A percentile compares a stretch with the other conserved stretches of the same genome.
phyloP scores from a whole-genome alignment of 495 filamentous ascomycete species.

The Aspergillus cristatus region DNA sequence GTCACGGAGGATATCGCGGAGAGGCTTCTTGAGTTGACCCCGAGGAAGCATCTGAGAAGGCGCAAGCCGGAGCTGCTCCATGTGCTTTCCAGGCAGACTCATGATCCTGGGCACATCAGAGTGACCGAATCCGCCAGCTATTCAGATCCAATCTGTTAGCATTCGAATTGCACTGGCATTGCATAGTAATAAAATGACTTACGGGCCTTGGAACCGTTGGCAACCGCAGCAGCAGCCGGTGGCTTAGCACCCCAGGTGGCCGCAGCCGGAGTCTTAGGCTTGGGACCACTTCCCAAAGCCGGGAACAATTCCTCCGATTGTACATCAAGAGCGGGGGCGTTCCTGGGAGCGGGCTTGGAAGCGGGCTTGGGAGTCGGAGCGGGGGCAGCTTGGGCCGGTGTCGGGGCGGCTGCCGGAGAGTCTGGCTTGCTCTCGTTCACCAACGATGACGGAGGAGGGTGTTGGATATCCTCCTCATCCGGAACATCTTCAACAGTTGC shows the following conservation, averaged over 20 bases:
- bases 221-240: slow-evolving; percentile 46
- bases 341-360: slow-evolving; percentile 34
- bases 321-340: slow-evolving; percentile 54
- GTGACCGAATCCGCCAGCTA: slow-evolving; percentile 2
- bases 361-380: slow-evolving; percentile 13
- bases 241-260: slow-evolving; percentile 60
- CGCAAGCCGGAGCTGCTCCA: slow-evolving; percentile 61
- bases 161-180: too few species aligned
- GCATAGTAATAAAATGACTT: slow-evolving; percentile 9
- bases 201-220: slow-evolving; percentile 46
- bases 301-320: slow-evolving; percentile 87
- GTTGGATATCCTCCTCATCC: slow-evolving; percentile 67
- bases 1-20: slow-evolving; percentile 73
- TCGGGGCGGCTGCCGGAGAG: slow-evolving; percentile 10
- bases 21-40: slow-evolving; percentile 68
- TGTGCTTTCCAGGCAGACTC: slow-evolving; percentile 67
- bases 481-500: slow-evolving; percentile 67
- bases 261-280: slow-evolving; percentile 50
- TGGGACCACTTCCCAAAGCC: slow-evolving; percentile 65
- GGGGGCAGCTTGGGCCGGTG: slow-evolving; percentile 12
- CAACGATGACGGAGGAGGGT: slow-evolving; percentile 45
- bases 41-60: slow-evolving; percentile 63
- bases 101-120: slow-evolving; percentile 48
- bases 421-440: slow-evolving; percentile 22
- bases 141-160: not conserved